Conservation (phyloP, 371 early-diverging fungal genomes). For the Catenaria anguillulae region DNA sequence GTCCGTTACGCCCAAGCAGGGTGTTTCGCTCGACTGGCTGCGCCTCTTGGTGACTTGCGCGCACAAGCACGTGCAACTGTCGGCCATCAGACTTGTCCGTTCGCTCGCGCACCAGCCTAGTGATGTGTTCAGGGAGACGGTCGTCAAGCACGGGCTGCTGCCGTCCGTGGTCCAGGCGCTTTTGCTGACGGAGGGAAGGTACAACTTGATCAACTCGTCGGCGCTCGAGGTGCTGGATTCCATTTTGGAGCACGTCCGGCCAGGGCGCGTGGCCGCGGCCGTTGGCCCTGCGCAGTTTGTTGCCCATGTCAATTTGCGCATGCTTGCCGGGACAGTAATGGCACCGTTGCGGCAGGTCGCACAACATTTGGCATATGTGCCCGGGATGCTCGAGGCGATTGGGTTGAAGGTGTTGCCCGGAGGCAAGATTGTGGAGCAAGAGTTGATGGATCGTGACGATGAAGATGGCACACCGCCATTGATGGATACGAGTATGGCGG, state of each 20-base stretch:
- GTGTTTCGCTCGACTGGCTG: background rate
- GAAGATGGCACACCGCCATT: too few species aligned
- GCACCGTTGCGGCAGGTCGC: background rate
- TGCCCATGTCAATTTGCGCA: background rate
- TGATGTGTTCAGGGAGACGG: constrained; percentile 60
- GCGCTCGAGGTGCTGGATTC: constrained; percentile 71
- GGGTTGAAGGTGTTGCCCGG: background rate
- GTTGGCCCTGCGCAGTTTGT: background rate
- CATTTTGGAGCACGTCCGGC: constrained; percentile 26
- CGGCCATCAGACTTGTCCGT: constrained; percentile 62
- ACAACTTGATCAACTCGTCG: constrained; percentile 74
- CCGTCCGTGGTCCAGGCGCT: constrained; percentile 50
- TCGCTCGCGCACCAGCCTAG: constrained; percentile 50
- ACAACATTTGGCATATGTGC: background rate
- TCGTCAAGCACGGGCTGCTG: constrained; percentile 48
- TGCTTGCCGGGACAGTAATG: background rate
- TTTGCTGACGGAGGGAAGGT: constrained; percentile 41
- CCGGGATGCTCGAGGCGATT: background rate
- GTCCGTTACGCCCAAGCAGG: background rate
- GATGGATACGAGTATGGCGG: too few species aligned
- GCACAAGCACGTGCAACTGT: constrained; percentile 18
- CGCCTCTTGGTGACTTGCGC: background rate
- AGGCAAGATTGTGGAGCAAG: too few species aligned
- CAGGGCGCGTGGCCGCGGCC: constrained; percentile 21
- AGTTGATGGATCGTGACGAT: too few species aligned